Evolutionary conservation across 768 basidiomycete genomes (phyloP).

Genomic region (Kwoniella mangroviensis): DNA sequence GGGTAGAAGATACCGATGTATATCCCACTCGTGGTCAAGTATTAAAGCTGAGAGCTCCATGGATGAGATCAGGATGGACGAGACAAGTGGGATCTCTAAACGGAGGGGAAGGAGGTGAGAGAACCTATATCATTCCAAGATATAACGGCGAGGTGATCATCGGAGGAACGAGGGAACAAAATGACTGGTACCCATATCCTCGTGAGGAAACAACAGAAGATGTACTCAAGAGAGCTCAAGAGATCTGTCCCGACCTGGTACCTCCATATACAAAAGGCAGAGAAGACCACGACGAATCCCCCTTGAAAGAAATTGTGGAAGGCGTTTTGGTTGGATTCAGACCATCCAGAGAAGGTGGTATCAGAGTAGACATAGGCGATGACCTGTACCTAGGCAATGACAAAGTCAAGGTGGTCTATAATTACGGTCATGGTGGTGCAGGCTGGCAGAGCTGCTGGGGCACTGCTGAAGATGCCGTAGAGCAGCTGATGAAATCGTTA

Average conservation of each 20-base stretch:
- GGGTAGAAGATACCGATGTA: constrained; percentile 48
- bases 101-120: constrained; percentile 52
- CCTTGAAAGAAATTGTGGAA: constrained; percentile 27
- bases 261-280: constrained; percentile 25
- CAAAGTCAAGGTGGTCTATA: constrained; percentile 42
- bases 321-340: constrained; percentile 47
- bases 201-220: constrained; percentile 40
- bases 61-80: constrained; percentile 54
- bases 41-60: constrained; percentile 49
- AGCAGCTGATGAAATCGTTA: constrained; percentile 5
- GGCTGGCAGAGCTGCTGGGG: constrained; percentile 59
- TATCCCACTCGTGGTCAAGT: constrained; percentile 57
- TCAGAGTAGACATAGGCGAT: constrained; percentile 42
- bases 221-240: constrained; percentile 50
- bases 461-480: constrained; percentile 44
- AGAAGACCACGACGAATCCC: background rate
- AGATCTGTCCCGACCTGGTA: constrained; percentile 51
- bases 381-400: constrained; percentile 24
- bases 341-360: constrained; percentile 51
- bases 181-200: constrained; percentile 55
- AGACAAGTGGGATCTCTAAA: constrained; percentile 48
- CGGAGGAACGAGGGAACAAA: constrained; percentile 56
- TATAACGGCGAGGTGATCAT: constrained; percentile 56
- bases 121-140: constrained; percentile 58
- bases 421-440: constrained; percentile 58